A percentile compares a stretch with the other conserved stretches of the same genome.
Conservation (phyloP, 176 grass and related monocot species). For the Ampelocalamus luodianensis region DNA sequence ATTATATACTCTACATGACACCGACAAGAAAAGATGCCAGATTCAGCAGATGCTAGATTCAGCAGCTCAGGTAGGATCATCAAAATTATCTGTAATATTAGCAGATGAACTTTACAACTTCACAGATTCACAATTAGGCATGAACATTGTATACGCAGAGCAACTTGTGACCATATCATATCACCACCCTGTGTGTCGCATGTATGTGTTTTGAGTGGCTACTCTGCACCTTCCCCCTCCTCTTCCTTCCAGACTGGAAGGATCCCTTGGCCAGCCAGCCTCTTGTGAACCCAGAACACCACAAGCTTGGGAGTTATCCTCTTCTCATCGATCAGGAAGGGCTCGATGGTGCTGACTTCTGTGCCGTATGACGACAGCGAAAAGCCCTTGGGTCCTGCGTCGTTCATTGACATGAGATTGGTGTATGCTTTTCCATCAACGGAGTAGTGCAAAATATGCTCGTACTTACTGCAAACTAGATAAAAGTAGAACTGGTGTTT, state of each 20-base stretch:
- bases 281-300: slow-evolving; percentile 93
- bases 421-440: not conserved
- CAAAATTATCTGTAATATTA: slow-evolving; percentile 27
- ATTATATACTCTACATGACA: not conserved
- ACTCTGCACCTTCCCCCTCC: not conserved
- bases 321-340: slow-evolving; percentile 90
- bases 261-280: slow-evolving; percentile 91
- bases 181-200: slow-evolving; percentile 4
- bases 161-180: slow-evolving; percentile 1
- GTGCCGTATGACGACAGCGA: slow-evolving; percentile 68
- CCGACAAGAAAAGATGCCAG: not conserved
- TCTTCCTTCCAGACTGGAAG: slow-evolving; percentile 74
- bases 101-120: slow-evolving; percentile 38
- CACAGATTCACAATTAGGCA: slow-evolving; percentile 30
- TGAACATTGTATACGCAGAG: slow-evolving; percentile 29
- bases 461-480: not conserved
- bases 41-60: slow-evolving; percentile 13
- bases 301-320: slow-evolving; percentile 66
- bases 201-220: slow-evolving; percentile 3
- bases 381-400: slow-evolving; percentile 92
- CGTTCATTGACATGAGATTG: not conserved
- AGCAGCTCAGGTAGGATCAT: not conserved
- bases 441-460: not conserved
- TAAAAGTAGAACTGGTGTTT: not conserved
- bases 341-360: slow-evolving; percentile 84